Base-by-base conservation (phyloP, 345 rosid species). In the Sonneratia alba region DNA sequence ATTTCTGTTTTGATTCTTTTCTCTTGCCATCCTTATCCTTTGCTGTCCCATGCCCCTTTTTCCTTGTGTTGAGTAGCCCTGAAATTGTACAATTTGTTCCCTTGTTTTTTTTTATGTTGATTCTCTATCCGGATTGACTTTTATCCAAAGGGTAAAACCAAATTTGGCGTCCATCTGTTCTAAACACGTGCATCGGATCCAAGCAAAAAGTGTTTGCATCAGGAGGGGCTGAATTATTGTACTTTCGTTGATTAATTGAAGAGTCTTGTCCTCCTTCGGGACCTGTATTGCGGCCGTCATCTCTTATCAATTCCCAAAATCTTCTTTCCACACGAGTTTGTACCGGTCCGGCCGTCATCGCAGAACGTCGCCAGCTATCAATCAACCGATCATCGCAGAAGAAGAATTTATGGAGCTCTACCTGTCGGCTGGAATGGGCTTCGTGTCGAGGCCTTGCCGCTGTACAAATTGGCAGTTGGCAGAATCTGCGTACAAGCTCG, bases 1-100 rank as follows among this genome's bases (percentile, higher is more conserved):
- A 69, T 69, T 69, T 69, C 63, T 10, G 61, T 69, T 36, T 34
- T 19, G 14, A 0, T 27, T 1, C 1, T 27, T 27, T 27, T 16
- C 22, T 8, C 5, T 57, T 57, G 32, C 51, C 45, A 69, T 56
- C 72, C 47, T 70, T 70, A 70, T 70, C 72, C 47, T 36, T 34
- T 38, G 34, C 6, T 36, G 7, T 0, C 32, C 32, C 32, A 27
- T 27, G 32, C 32, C 32, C 32, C 0, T 1, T 27, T 27, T 27
- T 27, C 1, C 21, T 19, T 34, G 18, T 8, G 71, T 49, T 49
- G 47, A 51, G 64, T 53, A 36, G 32, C 72, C 32, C 19, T 13
- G 72, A 48, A 36, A 36, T 0, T 18, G 37, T 53, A 5, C 16
- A 19, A 53, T 53, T 19, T 18, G 24, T 53, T 16, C 8, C 22